These are phyloP conservation scores for Gracilariopsis chorda DNA, from an alignment of 23 red algal species.

Conservation along the genomic window DNA sequence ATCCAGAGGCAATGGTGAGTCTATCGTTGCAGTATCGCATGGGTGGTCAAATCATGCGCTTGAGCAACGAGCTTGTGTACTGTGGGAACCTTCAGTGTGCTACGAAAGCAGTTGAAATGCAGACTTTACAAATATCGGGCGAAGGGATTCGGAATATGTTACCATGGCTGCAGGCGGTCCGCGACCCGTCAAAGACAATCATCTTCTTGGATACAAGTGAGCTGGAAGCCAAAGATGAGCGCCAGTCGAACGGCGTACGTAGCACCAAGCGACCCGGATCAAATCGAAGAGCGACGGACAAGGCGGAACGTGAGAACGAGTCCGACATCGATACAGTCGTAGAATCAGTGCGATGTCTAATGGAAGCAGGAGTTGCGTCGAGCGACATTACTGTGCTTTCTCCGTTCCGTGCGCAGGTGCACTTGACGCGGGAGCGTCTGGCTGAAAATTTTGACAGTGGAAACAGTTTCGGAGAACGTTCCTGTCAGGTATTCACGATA, in stretches of 20 bases:
- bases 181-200: constrained; percentile 3
- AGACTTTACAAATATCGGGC: constrained; percentile 5
- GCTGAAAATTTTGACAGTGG: not conserved
- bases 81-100: constrained; percentile 70
- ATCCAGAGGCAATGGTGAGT: constrained; percentile 66
- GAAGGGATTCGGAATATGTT: not conserved
- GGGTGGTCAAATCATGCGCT: constrained; percentile 81
- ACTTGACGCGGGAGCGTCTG: not conserved
- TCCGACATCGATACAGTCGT: constrained; percentile 2
- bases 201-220: constrained; percentile 46
- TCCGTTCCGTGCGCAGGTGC: constrained; percentile 84
- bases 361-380: not conserved
- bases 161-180: constrained; percentile 30
- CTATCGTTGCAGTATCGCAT: constrained; percentile 90
- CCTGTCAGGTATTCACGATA: constrained; percentile 47
- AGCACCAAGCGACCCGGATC: not conserved
- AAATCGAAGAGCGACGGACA: not conserved
- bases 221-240: not conserved
- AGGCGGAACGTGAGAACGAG: not conserved
- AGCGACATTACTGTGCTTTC: constrained; percentile 67
- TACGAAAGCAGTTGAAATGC: constrained; percentile 17
- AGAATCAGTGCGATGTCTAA: constrained; percentile 2
- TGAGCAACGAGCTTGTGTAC: constrained; percentile 88
- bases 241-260: not conserved
- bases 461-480: not conserved